These are phyloP conservation scores for Aspergillus ochraceoroseus DNA, from an alignment of 2,329 filamentous ascomycete genomes.

Conservation along the genomic window DNA sequence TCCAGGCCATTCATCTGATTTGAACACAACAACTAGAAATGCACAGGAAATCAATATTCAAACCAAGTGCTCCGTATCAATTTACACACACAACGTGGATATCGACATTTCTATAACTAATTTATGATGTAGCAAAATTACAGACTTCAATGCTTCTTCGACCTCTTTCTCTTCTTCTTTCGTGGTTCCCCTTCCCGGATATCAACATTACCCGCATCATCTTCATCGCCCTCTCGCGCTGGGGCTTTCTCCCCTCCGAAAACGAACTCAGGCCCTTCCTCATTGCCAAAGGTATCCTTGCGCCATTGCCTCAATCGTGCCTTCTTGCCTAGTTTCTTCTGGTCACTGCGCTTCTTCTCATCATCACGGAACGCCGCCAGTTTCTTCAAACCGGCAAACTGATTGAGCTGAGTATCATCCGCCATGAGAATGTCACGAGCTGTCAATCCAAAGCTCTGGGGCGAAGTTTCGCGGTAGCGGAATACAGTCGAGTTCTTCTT, in stretches of 20 bases:
- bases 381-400: slow-evolving; percentile 92
- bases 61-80: too few relatives aligned
- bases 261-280: slow-evolving; percentile 47
- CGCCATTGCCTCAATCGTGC: slow-evolving; percentile 83
- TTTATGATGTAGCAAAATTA: too few relatives aligned
- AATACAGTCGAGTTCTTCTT: slow-evolving; percentile 57
- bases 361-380: slow-evolving; percentile 81
- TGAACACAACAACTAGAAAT: too few relatives aligned
- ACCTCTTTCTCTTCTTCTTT: slow-evolving; percentile 45
- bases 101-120: too few relatives aligned
- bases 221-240: slow-evolving; percentile 16
- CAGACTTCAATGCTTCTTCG: slow-evolving; percentile 43
- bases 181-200: slow-evolving; percentile 40
- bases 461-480: slow-evolving; percentile 91
- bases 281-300: slow-evolving; percentile 60
- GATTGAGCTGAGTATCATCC: slow-evolving; percentile 77
- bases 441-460: slow-evolving; percentile 82
- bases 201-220: slow-evolving; percentile 34
- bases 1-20: too few relatives aligned
- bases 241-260: slow-evolving; percentile 26
- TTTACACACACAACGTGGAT: too few relatives aligned
- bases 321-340: slow-evolving; percentile 88
- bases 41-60: too few relatives aligned
- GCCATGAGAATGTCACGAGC: slow-evolving; percentile 87
- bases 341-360: slow-evolving; percentile 84